These are phyloP conservation scores for Aotearoamyces nothofagi DNA, from an alignment of 2,329 filamentous ascomycete species.

Conservation along the genomic window DNA sequence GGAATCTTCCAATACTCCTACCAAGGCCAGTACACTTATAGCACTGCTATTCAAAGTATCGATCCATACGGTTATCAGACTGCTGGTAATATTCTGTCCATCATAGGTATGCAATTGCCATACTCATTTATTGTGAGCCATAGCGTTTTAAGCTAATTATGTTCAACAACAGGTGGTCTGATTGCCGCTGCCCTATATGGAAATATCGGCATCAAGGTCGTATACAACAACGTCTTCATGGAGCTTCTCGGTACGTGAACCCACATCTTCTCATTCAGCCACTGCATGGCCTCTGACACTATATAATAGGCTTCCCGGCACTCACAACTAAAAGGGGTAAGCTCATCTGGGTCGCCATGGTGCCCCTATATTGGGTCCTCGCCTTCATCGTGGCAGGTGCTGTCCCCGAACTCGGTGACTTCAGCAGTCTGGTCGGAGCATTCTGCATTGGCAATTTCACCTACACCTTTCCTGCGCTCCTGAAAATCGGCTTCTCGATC, in stretches of 20 bases:
- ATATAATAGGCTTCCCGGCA: conserved; percentile 22
- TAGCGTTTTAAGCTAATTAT: no score
- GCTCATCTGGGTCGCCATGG: conserved; percentile 20
- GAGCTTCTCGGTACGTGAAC: conserved; percentile 27
- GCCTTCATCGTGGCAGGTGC: conserved; percentile 27
- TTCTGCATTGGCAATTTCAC: background rate
- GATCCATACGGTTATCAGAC: conserved; percentile 27
- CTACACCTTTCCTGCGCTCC: no score
- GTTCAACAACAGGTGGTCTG: no score
- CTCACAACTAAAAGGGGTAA: conserved; percentile 24
- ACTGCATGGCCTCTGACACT: no score
- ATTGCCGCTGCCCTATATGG: conserved; percentile 24
- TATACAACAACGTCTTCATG: conserved; percentile 27
- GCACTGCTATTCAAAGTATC: conserved; percentile 28
- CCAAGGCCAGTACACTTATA: conserved; percentile 33
- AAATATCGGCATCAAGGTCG: conserved; percentile 25
- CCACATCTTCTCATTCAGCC: no score
- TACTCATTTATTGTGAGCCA: no score
- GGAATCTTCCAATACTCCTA: conserved; percentile 16
- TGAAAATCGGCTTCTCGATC: conserved; percentile 11
- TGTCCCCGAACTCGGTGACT: conserved; percentile 25
- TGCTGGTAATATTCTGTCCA: conserved; percentile 26
- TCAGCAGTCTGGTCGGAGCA: conserved; percentile 19
- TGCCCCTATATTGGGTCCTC: conserved; percentile 27
- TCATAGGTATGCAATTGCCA: no score